Evolutionary conservation across 176 grass and related monocot genomes (phyloP).

Genomic region (Carex littledalei): DNA sequence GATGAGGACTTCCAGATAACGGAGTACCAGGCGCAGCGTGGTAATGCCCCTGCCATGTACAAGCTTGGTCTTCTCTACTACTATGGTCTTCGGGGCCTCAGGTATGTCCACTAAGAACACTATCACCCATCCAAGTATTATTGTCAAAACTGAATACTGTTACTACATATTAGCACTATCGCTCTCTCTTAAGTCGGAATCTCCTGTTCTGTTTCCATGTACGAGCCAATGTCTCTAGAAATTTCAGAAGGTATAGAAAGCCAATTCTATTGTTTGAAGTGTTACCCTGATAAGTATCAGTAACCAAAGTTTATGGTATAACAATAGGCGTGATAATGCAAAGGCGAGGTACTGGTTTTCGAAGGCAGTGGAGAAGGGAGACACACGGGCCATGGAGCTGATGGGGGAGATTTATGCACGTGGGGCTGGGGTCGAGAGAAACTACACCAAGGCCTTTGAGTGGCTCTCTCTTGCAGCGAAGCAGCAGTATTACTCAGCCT

Average conservation of each 20-base stretch:
- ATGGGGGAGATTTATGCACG: constrained; percentile 92
- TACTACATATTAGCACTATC: not conserved
- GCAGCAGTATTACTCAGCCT: constrained; percentile 86
- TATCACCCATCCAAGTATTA: not conserved
- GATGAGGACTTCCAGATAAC: constrained; percentile 95
- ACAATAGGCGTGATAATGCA: constrained; percentile 47
- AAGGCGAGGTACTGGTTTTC: constrained; percentile 85
- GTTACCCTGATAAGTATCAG: not conserved
- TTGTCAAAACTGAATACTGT: not conserved
- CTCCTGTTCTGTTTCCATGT: not conserved
- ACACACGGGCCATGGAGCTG: constrained; percentile 64
- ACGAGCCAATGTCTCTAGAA: not conserved
- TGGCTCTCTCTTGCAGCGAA: constrained; percentile 74
- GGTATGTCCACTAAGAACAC: not conserved
- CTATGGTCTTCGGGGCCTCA: constrained; percentile 83
- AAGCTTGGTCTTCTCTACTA: constrained; percentile 94
- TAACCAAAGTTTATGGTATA: not conserved
- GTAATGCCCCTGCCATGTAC: constrained; percentile 69
- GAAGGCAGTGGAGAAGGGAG: constrained; percentile 84
- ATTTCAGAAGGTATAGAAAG: not conserved
- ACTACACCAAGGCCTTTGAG: constrained; percentile 87
- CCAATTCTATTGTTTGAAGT: not conserved
- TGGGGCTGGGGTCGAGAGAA: constrained; percentile 87
- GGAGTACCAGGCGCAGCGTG: constrained; percentile 88
- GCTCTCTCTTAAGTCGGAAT: not conserved